Evolutionary conservation across 768 basidiomycete genomes (phyloP).

Genomic region (Calvatia gigantea): DNA sequence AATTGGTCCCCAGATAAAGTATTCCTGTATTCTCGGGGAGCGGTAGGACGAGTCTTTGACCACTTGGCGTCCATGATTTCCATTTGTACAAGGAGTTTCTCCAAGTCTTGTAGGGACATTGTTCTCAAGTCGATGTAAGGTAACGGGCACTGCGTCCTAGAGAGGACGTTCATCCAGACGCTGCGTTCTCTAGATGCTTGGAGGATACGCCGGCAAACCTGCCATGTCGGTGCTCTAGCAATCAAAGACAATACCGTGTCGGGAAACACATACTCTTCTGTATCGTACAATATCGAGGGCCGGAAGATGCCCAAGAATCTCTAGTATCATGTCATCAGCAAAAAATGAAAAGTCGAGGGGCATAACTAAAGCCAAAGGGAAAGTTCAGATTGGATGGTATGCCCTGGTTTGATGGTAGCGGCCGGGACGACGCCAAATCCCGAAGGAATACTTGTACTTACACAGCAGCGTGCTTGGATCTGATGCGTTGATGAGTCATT

Average conservation of each 20-base stretch:
- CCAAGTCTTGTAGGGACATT: not conserved
- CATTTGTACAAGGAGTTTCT: not conserved
- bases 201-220: conserved; percentile 7
- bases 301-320: conserved; percentile 8
- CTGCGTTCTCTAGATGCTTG: conserved; percentile 4
- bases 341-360: conserved; percentile 4
- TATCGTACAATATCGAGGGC: conserved; percentile 6
- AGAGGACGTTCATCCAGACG: conserved; percentile 7
- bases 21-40: not conserved
- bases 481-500: too few relatives aligned
- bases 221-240: not conserved
- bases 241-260: not conserved
- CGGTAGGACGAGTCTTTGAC: not conserved
- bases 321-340: conserved; percentile 5
- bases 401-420: too few relatives aligned
- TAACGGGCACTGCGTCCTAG: not conserved
- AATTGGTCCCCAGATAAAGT: not conserved
- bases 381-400: not conserved
- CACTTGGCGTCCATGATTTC: conserved; percentile 10
- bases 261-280: not conserved
- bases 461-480: too few relatives aligned
- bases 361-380: not conserved
- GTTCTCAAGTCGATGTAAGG: not conserved
- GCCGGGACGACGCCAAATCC: too few relatives aligned
- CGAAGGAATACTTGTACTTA: too few relatives aligned